Evolutionary conservation across 768 basidiomycete species (phyloP), one percentile per base, ranked within the genome.

Genomic region (Mrakia gelida): DNA sequence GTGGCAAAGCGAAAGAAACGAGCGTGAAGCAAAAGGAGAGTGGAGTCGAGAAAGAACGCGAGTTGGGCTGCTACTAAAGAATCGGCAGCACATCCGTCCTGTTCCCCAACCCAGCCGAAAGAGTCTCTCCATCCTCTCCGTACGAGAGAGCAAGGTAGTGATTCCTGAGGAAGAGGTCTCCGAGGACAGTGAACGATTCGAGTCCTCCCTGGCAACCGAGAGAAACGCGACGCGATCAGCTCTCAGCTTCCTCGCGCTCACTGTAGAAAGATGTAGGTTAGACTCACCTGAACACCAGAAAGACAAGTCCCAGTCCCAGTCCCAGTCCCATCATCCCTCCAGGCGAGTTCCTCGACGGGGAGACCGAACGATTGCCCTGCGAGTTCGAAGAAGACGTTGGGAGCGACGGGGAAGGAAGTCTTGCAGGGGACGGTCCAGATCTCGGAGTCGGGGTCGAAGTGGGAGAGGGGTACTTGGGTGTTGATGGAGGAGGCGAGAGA

Each of bases 111-210:
- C 71, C 71, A 18, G 43, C 43, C 11, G 45, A 26, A 26, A 71
- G 71, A 34, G 67, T 63, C 21, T 62, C 59, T n/a, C 63, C 74
- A 30, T 62, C 59, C 5, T 56, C 43, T 23, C 80, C 80, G 75
- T 82, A 80, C 13, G 79, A 79, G 0, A 82, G 73, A 16, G 80
- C 81, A 21, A 81, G 73, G 76, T 81, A 82, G 73, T 81, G 81
- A 54, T 81, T 83, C 79, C 82, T 81, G 76, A 83, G 81, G 75
- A 82, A 83, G 70, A 82, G 73, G 54, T 82, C 82, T 3, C 82
- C 82, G 7, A 83, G 80, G 34, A 83, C 79, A 8, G 81, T 81
- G 73, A 81, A 83, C 0, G 49, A n/a, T 11, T 71, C 73, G 59
- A 80, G 80, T 21, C 81, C 82, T 65, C 81, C 81, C 80, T 83